Conservation (phyloP, 2,329 filamentous ascomycete species). For the Pyrenophora seminiperda region DNA sequence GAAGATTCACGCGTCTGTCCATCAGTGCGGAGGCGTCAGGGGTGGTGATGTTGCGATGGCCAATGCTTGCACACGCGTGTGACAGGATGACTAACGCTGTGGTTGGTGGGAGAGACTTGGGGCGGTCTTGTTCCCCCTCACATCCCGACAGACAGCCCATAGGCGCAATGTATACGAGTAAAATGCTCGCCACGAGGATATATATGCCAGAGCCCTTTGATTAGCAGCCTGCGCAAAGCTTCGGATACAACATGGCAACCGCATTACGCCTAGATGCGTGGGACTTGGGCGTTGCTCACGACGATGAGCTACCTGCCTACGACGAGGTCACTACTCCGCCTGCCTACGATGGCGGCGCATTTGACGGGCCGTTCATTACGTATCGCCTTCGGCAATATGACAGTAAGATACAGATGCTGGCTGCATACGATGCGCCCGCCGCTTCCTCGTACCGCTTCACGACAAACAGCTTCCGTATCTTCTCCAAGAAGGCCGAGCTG, state of each 20-base stretch:
- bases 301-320: constrained; percentile 38
- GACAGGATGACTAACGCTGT: constrained; percentile 3
- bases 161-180: constrained; percentile 6
- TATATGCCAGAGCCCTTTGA: constrained; percentile 21
- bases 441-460: constrained; percentile 35
- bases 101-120: constrained; percentile 1
- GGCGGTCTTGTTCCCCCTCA: constrained; percentile 12
- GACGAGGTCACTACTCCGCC: constrained; percentile 29
- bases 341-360: constrained; percentile 23
- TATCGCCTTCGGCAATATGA: constrained; percentile 34
- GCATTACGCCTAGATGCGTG: constrained; percentile 22
- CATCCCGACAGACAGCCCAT: constrained; percentile 9
- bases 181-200: constrained; percentile 8
- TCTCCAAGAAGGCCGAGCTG: constrained; percentile 44
- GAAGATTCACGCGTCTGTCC: too few species aligned
- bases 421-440: constrained; percentile 20
- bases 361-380: constrained; percentile 23
- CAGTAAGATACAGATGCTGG: constrained; percentile 33
- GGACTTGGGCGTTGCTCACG: constrained; percentile 21
- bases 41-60: neutral
- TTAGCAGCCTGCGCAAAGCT: constrained; percentile 10
- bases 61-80: constrained; percentile 4
- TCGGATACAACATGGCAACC: constrained; percentile 22
- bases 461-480: constrained; percentile 30
- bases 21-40: too few species aligned